Base-by-base conservation (phyloP, 768 basidiomycete genomes). In the Kwoniella newhampshirensis region DNA sequence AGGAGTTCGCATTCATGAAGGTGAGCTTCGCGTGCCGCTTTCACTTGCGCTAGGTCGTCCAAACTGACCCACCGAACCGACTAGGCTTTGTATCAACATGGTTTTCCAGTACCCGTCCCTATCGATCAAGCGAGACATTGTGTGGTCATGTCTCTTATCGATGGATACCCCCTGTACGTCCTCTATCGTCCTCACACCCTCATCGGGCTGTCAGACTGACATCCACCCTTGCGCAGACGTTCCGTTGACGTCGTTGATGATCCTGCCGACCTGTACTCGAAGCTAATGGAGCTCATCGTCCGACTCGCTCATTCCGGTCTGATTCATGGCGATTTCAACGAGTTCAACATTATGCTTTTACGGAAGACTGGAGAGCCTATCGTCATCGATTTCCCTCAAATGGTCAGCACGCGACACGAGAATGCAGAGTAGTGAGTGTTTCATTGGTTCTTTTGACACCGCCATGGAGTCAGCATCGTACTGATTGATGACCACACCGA, bases 261-360 rank as follows among this genome's bases (percentile, higher is more conserved):
- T 1, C 92, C 94, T 0, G 91, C 91, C 37, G 87, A 86, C 62
- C 82, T 98, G 20, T 98, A 97, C 77, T 92, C 92, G 0, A 79
- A 80, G 17, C 80, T 98, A 42, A 98, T 98, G 96, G 90, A 91
- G 75, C 80, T 97, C 59, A 91, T 98, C 72, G 91, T 97, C 55
- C 89, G 91, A 51, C 87, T 98, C 69, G 93, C 94, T 4, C 85
- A 84, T 35, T 85, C 88, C 15, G 96, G 96, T 4, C 82, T 99
- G n/a, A 98, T 99, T 49, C 96, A 99, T 70, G 93, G 96, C 39
- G 96, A 99, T 68, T 99, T 89, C 79, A 99, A 99, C 78, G 96
- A 99, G 73, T 99, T 98, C 81, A 98, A 99, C 76, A 92, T 99
- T 64, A 85, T 99, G 60, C 91, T 99, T 66, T 83, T 83, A 35